Evolutionary conservation across 2,329 filamentous ascomycete genomes (phyloP).

Genomic region (Fusarium liriodendri): DNA sequence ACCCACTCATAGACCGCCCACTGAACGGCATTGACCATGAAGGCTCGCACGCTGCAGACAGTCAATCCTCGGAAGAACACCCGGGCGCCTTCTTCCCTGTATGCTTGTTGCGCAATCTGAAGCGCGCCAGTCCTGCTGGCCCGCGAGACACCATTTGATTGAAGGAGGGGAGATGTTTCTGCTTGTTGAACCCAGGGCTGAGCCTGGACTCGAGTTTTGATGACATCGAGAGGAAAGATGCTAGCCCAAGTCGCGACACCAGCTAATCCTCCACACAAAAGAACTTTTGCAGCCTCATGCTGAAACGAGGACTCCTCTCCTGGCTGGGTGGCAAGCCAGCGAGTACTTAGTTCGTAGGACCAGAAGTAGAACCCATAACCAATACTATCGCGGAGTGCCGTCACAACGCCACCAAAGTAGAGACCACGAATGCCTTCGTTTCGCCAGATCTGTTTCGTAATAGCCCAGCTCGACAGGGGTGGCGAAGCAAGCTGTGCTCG

Average conservation of each 20-base stretch:
- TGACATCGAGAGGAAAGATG: conserved; percentile 89
- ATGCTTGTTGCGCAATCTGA: conserved; percentile 73
- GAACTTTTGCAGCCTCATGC: conserved; percentile 69
- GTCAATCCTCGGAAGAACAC: conserved; percentile 81
- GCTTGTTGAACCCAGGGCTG: conserved; percentile 58
- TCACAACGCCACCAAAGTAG: conserved; percentile 85
- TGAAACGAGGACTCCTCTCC: conserved; percentile 41
- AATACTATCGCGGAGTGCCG: conserved; percentile 83
- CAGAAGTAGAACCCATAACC: conserved; percentile 99
- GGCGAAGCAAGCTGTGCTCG: conserved; percentile 75
- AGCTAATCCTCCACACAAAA: conserved; percentile 88
- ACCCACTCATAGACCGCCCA: conserved; percentile 94
- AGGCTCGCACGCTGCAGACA: conserved; percentile 86
- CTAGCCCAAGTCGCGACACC: conserved; percentile 90
- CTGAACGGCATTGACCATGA: conserved; percentile 92
- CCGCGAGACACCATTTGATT: conserved; percentile 36
- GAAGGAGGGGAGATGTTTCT: conserved; percentile 29
- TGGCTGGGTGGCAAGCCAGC: conserved; percentile 54
- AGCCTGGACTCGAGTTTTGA: conserved; percentile 93
- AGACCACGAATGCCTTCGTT: conserved; percentile 73
- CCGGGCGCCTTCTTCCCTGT: conserved; percentile 68
- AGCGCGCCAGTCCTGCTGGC: conserved; percentile 62
- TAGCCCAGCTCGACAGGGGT: conserved; percentile 68
- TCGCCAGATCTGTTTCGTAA: conserved; percentile 71
- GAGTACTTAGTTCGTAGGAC: conserved; percentile 84